Base-by-base conservation (phyloP, 2,329 filamentous ascomycete species). In the Pseudocercospora musae region DNA sequence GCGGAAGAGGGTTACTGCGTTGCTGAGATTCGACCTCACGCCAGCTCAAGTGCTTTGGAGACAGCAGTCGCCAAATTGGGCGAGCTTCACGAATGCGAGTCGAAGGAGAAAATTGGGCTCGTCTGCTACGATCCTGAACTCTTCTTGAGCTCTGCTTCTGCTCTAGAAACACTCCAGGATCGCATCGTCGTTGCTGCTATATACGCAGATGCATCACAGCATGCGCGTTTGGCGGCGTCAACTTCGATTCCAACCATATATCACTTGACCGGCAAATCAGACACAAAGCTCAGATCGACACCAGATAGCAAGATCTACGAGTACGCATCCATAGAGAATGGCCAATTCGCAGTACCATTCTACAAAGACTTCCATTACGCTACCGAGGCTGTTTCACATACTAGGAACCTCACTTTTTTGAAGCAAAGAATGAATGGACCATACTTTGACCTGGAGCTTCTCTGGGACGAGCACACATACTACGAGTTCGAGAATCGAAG, bases 391-490 rank as follows among this genome's bases (percentile, higher is more conserved):
- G 78, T 91, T 0, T 81, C 87, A 0, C 89, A 92, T 71, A 89
- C 88, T 0, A 82, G 89, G 1, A 87, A 80, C 58, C 75, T 91
- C 2, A 77, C 80, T 0, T 90, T 90, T 66, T 70, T 92, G 7
- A 91, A 91, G 70, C 81, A 81, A 4, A 76, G 83, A 1, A 76
- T 89, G 2, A 78, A 78, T 0, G 90, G 89, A 0, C 89, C 89
- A 0, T 84, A 81, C 64, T 91, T 92, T 70, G 88, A 92, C 67
- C 83, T 93, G 8, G 90, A 93, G 71, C 82, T 82, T 1, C 87
- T 92, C 54, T 94, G 90, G 90, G 89, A 92, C 7, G 89, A 92
- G 74, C 89, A 94, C 72, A 89, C 87, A 0, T 81, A 82, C 48
- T 89, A 84, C 68, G 89, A 92, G 72, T 93, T 93, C 72, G 85